A percentile compares a stretch with the other conserved stretches of the same genome.
Evolutionary conservation across 495 filamentous ascomycete species (phyloP).

Genomic region (Haplographium delicatum): DNA sequence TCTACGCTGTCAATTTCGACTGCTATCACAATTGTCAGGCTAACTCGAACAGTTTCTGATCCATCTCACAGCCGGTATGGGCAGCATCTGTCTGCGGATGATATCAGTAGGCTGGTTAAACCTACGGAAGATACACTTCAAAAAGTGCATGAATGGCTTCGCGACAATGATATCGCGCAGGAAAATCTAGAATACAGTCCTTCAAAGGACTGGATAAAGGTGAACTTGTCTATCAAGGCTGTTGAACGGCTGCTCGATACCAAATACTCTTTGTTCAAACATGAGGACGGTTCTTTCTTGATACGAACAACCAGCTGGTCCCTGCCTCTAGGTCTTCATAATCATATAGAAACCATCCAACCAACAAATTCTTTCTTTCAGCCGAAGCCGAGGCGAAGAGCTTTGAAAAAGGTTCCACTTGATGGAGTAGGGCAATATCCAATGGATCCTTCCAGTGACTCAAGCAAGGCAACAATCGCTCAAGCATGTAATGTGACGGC

Average conservation of each 20-base stretch:
- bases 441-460: not conserved
- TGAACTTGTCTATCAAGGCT: slow-evolving; percentile 44
- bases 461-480: not conserved
- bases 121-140: slow-evolving; percentile 36
- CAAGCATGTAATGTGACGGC: slow-evolving; percentile 4
- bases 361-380: slow-evolving; percentile 59
- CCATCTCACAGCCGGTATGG: slow-evolving; percentile 37
- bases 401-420: not conserved
- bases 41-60: slow-evolving; percentile 27
- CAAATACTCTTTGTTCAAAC: slow-evolving; percentile 52
- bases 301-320: slow-evolving; percentile 41
- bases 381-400: slow-evolving; percentile 3
- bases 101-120: slow-evolving; percentile 10
- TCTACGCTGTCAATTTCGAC: too few species aligned
- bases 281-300: slow-evolving; percentile 31
- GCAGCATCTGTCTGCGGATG: slow-evolving; percentile 38
- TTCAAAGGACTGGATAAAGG: slow-evolving; percentile 42
- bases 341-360: slow-evolving; percentile 57
- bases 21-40: not conserved
- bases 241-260: slow-evolving; percentile 52
- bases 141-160: slow-evolving; percentile 41
- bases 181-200: slow-evolving; percentile 35
- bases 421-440: not conserved
- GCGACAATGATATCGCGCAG: slow-evolving; percentile 38
- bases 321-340: slow-evolving; percentile 47